phyloP scores from a whole-genome alignment of 2,329 filamentous ascomycete genomes.

The Lasiodiplodia citricola region DNA sequence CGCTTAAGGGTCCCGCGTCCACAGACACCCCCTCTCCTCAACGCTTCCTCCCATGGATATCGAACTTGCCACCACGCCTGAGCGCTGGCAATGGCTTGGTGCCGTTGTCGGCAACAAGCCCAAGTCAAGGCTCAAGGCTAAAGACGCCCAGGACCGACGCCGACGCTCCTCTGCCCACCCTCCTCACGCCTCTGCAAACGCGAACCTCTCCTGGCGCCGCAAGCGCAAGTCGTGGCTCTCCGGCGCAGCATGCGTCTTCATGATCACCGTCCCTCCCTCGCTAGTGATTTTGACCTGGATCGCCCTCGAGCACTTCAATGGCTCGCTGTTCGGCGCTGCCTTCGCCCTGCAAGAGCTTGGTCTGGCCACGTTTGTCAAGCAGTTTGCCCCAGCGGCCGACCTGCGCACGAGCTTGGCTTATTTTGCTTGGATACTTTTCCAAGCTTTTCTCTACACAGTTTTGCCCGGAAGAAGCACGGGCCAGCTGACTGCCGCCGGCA shows the following conservation, averaged over 20 bases:
- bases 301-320: constrained; percentile 25
- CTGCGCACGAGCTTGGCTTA: constrained; percentile 16
- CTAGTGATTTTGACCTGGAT: constrained; percentile 26
- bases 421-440: constrained; percentile 24
- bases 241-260: constrained; percentile 22
- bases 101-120: constrained; percentile 18
- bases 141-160: constrained; percentile 15
- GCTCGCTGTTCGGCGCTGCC: constrained; percentile 9
- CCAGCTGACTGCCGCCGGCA: constrained; percentile 24
- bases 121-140: constrained; percentile 9
- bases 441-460: constrained; percentile 25
- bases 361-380: constrained; percentile 7
- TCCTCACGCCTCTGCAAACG: constrained; percentile 4
- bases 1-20: constrained; percentile 1
- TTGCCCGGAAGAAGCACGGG: constrained; percentile 22
- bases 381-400: constrained; percentile 19
- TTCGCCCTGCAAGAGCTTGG: constrained; percentile 21
- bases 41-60: constrained; percentile 7
- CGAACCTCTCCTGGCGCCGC: constrained; percentile 24
- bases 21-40: background rate
- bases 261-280: constrained; percentile 23
- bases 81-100: constrained; percentile 27
- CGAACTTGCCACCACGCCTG: constrained; percentile 18
- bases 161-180: constrained; percentile 1
- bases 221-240: constrained; percentile 23